Evolutionary conservation across 2,329 filamentous ascomycete species (phyloP), one percentile per base, ranked within the genome.

Genomic region (Talaromyces rugulosus): DNA sequence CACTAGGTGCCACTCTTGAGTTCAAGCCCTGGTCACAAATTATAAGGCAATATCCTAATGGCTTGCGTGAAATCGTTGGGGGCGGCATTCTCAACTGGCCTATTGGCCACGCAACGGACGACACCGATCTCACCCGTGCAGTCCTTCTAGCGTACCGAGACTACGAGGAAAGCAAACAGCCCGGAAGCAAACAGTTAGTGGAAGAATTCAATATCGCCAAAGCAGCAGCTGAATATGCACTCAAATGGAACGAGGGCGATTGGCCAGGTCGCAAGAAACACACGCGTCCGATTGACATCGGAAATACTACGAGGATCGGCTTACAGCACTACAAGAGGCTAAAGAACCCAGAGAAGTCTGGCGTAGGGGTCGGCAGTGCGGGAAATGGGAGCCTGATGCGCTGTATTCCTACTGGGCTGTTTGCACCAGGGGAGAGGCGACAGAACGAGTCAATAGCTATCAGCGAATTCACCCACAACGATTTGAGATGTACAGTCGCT

Each of bases 381-480:
- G 44, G 56, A 9, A 58, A 58, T 28, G 56, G 56, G 5, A 58
- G 56, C 14, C 27, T 58, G 11, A 58, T 58, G 56, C 56, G 56
- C 18, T 58, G 56, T 52, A 58, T 58, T 36, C 56, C 56, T 1
- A 58, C 56, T 16, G 56, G 42, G 4, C 30, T 58, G 28, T 58
- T 58, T 58, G 42, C 31, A 4, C 5, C 44, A n/a, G 30, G 16
- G 18, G 44, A 58, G 30, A 58, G n/a, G n/a, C 42, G 56, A 18
- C 31, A 28, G 8, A 27, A 36, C 0, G 30, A 58, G 6, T 58
- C 42, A 11, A 58, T 52, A 27, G 44, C 56, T 3, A 51, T 52
- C 14, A 58, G 56, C 31, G 44, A 58, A n/a, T 58, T 58, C 30
- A 58, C 56, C 8, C 56, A 58, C 56, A 51, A 58, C 30, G 56